Evolutionary conservation across 169 alveolate species (phyloP).

Genomic region (Blepharisma undulans): DNA sequence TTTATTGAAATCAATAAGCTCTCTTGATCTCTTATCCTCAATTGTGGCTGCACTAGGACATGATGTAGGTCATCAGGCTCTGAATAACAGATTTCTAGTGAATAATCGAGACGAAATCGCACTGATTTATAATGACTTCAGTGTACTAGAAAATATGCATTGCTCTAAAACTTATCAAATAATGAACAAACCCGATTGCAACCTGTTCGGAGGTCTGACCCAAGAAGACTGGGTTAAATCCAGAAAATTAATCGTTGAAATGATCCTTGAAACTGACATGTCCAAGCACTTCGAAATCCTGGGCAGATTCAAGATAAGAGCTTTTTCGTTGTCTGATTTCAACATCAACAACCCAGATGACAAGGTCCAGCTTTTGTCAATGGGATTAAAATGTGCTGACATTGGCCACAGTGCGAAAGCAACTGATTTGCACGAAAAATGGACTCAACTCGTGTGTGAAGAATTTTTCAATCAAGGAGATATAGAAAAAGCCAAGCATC

Average conservation of each 20-base stretch:
- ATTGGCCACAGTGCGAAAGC: slow-evolving; percentile 91
- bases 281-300: slow-evolving; percentile 87
- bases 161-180: slow-evolving; percentile 44
- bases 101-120: slow-evolving; percentile 45
- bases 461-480: slow-evolving; percentile 91
- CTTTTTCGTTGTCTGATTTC: neutral
- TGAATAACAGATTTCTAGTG: slow-evolving; percentile 47
- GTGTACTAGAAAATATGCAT: slow-evolving; percentile 55
- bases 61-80: slow-evolving; percentile 63
- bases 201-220: slow-evolving; percentile 61
- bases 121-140: slow-evolving; percentile 44
- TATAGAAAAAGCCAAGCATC: slow-evolving; percentile 84
- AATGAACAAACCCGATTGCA: slow-evolving; percentile 64
- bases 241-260: slow-evolving; percentile 88
- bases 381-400: slow-evolving; percentile 60
- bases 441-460: slow-evolving; percentile 90
- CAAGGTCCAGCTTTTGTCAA: neutral
- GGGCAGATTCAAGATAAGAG: slow-evolving; percentile 80
- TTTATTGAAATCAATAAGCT: neutral
- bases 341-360: neutral
- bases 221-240: slow-evolving; percentile 59
- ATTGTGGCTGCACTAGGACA: slow-evolving; percentile 45
- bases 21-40: slow-evolving; percentile 38
- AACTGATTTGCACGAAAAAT: slow-evolving; percentile 87
- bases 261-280: slow-evolving; percentile 94